phyloP scores from a whole-genome alignment of 805 yeast genomes.

The Metschnikowia reukaufii region DNA sequence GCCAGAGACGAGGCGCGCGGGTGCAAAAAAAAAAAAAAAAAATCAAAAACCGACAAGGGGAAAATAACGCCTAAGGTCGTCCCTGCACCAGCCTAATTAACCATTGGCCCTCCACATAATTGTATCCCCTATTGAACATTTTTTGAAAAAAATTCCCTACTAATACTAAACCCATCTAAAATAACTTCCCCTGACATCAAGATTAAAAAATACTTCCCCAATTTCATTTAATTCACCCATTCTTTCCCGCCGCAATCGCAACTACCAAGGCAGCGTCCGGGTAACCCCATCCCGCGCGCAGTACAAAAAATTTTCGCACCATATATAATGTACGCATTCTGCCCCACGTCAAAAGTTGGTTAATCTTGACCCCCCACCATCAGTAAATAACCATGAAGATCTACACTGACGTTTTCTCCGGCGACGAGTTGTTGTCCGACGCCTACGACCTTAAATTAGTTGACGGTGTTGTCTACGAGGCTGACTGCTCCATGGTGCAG shows the following conservation, averaged over 20 bases:
- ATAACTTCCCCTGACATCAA: too few relatives aligned
- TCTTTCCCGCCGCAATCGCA: not conserved
- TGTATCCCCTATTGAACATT: too few relatives aligned
- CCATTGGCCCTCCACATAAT: too few relatives aligned
- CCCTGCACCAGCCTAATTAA: not conserved
- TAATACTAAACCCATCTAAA: too few relatives aligned
- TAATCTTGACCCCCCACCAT: not conserved
- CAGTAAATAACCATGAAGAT: conserved; percentile 33
- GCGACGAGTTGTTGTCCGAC: conserved; percentile 95
- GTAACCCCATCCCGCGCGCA: conserved; percentile 20
- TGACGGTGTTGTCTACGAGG: conserved; percentile 92
- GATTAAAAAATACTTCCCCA: too few relatives aligned
- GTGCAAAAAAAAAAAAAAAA: conserved; percentile 8
- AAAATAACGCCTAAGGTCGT: not conserved
- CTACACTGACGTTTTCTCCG: conserved; percentile 75
- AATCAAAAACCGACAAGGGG: not conserved
- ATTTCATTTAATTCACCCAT: not conserved
- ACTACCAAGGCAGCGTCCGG: conserved; percentile 12
- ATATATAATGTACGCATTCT: conserved; percentile 13
- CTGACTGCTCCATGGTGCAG: conserved; percentile 89
- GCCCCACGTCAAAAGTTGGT: not conserved
- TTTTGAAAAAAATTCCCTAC: too few relatives aligned
- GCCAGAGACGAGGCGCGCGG: conserved; percentile 1
- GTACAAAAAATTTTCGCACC: conserved; percentile 14
- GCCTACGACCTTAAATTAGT: conserved; percentile 90